Percentiles rank a stretch among this genome's conserved stretches.
Evolutionary conservation across 2,329 filamentous ascomycete species (phyloP).

Genomic region (Apiospora malaysiana): DNA sequence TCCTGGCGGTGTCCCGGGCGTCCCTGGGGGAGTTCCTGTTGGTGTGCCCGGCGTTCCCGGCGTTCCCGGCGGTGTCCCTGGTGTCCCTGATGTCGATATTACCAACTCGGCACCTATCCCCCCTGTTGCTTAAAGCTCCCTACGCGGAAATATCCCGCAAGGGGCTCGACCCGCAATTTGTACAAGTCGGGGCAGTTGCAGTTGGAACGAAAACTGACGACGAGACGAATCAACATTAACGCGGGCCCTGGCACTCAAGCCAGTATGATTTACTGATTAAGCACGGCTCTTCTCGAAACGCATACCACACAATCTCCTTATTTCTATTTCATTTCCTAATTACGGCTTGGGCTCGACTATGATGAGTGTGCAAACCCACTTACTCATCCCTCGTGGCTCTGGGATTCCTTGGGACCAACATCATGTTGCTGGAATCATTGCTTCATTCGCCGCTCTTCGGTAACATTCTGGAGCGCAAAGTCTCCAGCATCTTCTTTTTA

Average conservation of each 20-base stretch:
- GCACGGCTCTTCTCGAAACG: background rate
- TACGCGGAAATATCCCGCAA: background rate
- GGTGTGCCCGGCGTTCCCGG: background rate
- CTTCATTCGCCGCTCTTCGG: background rate
- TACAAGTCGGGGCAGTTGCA: conserved; percentile 22
- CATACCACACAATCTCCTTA: conserved; percentile 12
- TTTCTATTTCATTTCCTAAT: conserved; percentile 13
- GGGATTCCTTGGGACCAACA: background rate
- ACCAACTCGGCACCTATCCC: conserved; percentile 34
- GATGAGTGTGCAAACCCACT: background rate
- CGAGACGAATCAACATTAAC: conserved; percentile 24
- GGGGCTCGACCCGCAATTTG: background rate
- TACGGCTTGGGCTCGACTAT: background rate
- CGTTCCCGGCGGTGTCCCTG: background rate
- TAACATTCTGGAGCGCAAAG: background rate
- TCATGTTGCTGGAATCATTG: background rate
- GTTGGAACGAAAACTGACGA: conserved; percentile 24
- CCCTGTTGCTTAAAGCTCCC: conserved; percentile 37
- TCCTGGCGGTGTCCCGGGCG: background rate
- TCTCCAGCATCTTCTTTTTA: background rate
- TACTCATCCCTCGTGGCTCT: background rate
- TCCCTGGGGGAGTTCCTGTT: background rate
- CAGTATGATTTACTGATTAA: background rate
- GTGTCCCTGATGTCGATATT: conserved; percentile 36
- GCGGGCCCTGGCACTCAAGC: background rate